These are phyloP conservation scores for Aspergillus vadensis DNA, from an alignment of 2,329 filamentous ascomycete species.

Conservation along the genomic window DNA sequence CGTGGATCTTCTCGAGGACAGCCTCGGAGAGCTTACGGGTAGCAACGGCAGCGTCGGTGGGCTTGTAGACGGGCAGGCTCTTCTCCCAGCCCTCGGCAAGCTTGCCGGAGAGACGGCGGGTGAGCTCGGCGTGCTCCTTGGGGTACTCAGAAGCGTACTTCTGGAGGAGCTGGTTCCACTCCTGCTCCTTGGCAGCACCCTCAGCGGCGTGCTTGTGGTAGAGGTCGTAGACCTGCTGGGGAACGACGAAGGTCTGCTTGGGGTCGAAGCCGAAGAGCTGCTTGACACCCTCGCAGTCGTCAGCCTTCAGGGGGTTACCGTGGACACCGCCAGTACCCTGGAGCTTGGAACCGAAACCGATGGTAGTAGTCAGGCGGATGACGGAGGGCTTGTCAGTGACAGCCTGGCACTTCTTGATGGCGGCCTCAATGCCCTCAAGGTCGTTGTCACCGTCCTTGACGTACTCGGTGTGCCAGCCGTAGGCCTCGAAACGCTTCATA, in stretches of 20 bases:
- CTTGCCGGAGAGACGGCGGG: conserved; percentile 75
- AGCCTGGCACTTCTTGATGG: conserved; percentile 79
- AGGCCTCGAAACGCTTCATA: conserved; percentile 88
- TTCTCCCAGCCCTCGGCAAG: conserved; percentile 98
- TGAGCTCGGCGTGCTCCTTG: conserved; percentile 76
- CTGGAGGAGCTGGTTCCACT: conserved; percentile 92
- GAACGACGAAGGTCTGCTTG: conserved; percentile 86
- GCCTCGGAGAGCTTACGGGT: conserved; percentile 96
- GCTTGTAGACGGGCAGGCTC: conserved; percentile 85
- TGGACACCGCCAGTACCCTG: conserved; percentile 95
- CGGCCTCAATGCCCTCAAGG: conserved; percentile 81
- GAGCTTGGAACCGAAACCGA: conserved; percentile 91
- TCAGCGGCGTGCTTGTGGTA: conserved; percentile 83
- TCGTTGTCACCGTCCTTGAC: conserved; percentile 89
- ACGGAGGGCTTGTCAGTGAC: conserved; percentile 96
- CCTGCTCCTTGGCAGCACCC: conserved; percentile 84
- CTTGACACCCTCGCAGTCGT: conserved; percentile 94
- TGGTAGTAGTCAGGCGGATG: conserved; percentile 96
- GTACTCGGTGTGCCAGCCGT: conserved; percentile 88
- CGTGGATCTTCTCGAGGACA: conserved; percentile 85
- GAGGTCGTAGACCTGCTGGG: conserved; percentile 89
- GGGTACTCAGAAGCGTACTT: conserved; percentile 81
- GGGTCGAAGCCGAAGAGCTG: conserved; percentile 94
- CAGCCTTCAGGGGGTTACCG: conserved; percentile 91
- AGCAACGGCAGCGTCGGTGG: conserved; percentile 79